These are phyloP conservation scores for Rosa hybrid DNA, from an alignment of 331 rosid species.

Conservation along the genomic window DNA sequence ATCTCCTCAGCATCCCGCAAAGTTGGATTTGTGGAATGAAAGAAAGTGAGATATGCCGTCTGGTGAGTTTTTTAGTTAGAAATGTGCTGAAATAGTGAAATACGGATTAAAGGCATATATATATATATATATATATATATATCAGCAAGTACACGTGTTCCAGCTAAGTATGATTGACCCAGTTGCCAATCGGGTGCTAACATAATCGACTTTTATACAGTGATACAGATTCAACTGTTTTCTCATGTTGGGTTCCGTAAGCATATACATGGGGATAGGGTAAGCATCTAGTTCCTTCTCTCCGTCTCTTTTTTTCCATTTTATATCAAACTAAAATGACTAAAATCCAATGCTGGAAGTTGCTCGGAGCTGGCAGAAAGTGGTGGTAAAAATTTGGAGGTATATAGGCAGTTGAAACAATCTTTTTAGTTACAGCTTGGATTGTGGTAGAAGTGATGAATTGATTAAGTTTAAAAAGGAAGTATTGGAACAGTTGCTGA, in stretches of 20 bases:
- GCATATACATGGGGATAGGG: neutral
- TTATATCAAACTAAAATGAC: neutral
- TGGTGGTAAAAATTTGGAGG: neutral
- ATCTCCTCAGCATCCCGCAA: neutral
- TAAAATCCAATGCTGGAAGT: conserved; percentile 8
- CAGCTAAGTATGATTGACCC: conserved; percentile 9
- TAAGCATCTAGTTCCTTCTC: neutral
- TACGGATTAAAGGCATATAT: neutral
- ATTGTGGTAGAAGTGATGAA: neutral
- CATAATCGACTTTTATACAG: neutral
- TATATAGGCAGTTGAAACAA: neutral
- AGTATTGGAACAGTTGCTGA: neutral
- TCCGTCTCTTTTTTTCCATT: neutral
- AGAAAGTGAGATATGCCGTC: neutral
- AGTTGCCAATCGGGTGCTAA: neutral
- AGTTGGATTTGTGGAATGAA: neutral
- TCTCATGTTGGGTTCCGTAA: neutral
- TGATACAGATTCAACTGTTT: neutral
- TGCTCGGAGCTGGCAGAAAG: neutral
- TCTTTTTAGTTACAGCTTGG: neutral
- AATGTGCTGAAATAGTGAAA: neutral
- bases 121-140: neutral
- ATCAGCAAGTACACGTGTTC: conserved; percentile 2
- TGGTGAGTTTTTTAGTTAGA: neutral
- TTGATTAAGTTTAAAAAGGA: neutral